Percentiles rank a stretch among this genome's conserved stretches.
These are phyloP conservation scores for Cantharellus anzutake DNA, from an alignment of 768 basidiomycete species.

Conservation along the genomic window DNA sequence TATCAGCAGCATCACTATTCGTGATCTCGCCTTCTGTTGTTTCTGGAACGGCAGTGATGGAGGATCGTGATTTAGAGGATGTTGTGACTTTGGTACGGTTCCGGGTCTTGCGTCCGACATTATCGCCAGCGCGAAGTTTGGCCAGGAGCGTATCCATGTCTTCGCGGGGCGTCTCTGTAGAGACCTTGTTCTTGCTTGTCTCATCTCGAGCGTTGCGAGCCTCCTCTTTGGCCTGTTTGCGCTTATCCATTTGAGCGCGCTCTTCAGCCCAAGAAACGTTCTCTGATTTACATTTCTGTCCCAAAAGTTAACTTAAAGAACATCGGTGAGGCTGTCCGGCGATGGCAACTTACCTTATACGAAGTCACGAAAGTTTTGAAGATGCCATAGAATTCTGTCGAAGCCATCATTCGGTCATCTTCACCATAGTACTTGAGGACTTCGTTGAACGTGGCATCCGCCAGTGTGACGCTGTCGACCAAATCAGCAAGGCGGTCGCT, in stretches of 20 bases:
- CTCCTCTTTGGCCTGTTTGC: slow-evolving; percentile 49
- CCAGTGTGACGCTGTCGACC: slow-evolving; percentile 69
- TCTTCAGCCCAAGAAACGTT: slow-evolving; percentile 63
- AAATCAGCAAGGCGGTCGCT: slow-evolving; percentile 61
- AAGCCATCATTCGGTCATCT: slow-evolving; percentile 69
- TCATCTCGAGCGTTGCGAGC: slow-evolving; percentile 32
- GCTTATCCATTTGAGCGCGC: slow-evolving; percentile 41
- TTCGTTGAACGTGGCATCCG: slow-evolving; percentile 66
- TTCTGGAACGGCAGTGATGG: background rate
- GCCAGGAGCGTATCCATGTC: slow-evolving; percentile 55
- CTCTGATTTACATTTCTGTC: slow-evolving; percentile 71
- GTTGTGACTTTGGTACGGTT: slow-evolving; percentile 3
- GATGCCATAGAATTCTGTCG: slow-evolving; percentile 86
- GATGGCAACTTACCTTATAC: slow-evolving; percentile 42
- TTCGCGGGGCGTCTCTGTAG: slow-evolving; percentile 32
- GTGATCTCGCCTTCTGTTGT: slow-evolving; percentile 24
- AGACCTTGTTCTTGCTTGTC: slow-evolving; percentile 13
- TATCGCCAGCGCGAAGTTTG: slow-evolving; percentile 52
- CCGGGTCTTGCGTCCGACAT: slow-evolving; percentile 16
- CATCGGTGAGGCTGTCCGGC: background rate
- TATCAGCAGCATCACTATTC: slow-evolving; percentile 35
- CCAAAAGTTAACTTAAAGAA: background rate
- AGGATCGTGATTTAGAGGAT: slow-evolving; percentile 1
- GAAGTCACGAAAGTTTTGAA: slow-evolving; percentile 96
- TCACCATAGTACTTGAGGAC: slow-evolving; percentile 87